Conservation (phyloP, 805 yeast genomes). For the Isabelozyma heimii region DNA sequence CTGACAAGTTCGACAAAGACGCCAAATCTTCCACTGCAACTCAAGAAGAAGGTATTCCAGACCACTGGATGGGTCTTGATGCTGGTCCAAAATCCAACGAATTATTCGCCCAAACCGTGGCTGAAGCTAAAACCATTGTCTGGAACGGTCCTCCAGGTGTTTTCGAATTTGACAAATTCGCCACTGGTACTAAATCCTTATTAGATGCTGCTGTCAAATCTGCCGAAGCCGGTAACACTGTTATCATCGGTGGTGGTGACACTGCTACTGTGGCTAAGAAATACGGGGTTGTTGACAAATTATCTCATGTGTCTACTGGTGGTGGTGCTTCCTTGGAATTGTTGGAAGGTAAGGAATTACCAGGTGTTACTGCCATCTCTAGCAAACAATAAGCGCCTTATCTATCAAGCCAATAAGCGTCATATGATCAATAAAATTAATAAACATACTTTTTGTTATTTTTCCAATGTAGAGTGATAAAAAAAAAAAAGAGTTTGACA, state of each 20-base stretch:
- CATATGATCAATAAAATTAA: neutral
- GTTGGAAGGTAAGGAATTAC: conserved; percentile 97
- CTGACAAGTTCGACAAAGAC: conserved; percentile 89
- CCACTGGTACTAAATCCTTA: conserved; percentile 87
- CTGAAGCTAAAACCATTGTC: conserved; percentile 93
- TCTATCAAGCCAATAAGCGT: neutral
- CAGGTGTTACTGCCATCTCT: conserved; percentile 94
- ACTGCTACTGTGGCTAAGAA: conserved; percentile 99
- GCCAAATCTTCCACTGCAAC: conserved; percentile 85
- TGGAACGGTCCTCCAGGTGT: conserved; percentile 99
- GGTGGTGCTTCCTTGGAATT: conserved; percentile 99
- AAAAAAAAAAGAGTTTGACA: neutral
- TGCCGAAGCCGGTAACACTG: conserved; percentile 85
- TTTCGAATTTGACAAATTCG: conserved; percentile 91
- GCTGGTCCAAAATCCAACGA: conserved; percentile 86
- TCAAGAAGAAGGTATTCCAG: conserved; percentile 90
- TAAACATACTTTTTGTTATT: neutral
- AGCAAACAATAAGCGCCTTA: conserved; percentile 43
- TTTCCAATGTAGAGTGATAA: neutral
- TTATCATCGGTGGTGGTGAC: conserved; percentile 99
- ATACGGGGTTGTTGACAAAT: conserved; percentile 93
- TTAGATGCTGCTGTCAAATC: conserved; percentile 86
- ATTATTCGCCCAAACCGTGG: conserved; percentile 78
- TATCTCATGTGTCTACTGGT: conserved; percentile 98
- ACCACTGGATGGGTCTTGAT: conserved; percentile 93